Evolutionary conservation across 2,329 filamentous ascomycete species (phyloP), one percentile per base, ranked within the genome.

Genomic region (Fusarium nelsonii): DNA sequence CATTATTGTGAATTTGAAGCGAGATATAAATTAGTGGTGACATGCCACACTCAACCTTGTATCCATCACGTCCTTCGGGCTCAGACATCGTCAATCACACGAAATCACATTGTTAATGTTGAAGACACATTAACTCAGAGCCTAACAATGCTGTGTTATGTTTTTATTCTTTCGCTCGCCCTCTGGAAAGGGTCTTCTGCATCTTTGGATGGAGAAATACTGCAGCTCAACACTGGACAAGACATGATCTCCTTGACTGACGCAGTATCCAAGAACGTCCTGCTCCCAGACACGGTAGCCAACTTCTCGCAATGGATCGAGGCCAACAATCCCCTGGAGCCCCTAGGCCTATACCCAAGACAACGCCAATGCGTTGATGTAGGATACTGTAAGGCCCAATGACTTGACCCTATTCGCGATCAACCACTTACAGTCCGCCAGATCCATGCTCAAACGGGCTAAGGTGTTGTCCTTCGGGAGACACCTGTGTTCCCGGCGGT

Each of bases 331-430:
- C 36, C 48, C 1, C 14, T 46, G 2, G 18, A 26, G 2, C 12
- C 49, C 0, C 48, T 56, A 1, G 58, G 41, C 0, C 16, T 63
- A 12, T 43, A 18, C 0, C 40, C 58, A 8, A 54, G 59, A 1
- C 56, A 53, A 12, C 2, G 4, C 1, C 41, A 63, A 23, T 63
- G 60, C 7, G 48, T 18, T 2, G 4, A 63, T 3, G 10, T 49
- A 1, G 60, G 60, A 4, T 63, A 56, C 4, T 63, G 60, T 63
- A 34, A 14, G 30, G 2, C 2, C 3, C 8, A 10, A 4, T 1
- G 4, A 4, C 15, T 2, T 4, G 3, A 8, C 1, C 2, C 2
- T 16, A 0, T 4, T 0, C 4, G 0, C 20, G 3, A 2, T 1
- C 4, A 3, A 4, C 3, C 4, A 4, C 48, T 63, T 5, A 63